Evolutionary conservation across 495 filamentous ascomycete species (phyloP).

Genomic region (Aspergillus taichungensis): DNA sequence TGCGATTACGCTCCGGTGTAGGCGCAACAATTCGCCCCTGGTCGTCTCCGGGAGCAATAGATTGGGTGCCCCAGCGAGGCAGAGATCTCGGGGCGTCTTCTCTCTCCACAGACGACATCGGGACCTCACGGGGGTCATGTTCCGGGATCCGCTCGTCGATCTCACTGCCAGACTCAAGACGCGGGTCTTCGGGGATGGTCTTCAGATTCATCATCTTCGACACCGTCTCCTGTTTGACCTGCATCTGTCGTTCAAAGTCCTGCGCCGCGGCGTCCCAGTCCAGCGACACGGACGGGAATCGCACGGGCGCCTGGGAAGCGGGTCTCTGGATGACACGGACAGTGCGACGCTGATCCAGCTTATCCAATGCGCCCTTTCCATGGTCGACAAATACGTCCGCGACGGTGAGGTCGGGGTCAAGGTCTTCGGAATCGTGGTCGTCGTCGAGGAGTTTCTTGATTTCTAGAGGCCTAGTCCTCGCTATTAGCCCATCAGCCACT

Average conservation of each 20-base stretch:
- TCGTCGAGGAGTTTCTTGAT: slow-evolving; percentile 35
- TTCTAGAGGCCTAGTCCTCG: slow-evolving; percentile 18
- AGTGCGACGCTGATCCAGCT: slow-evolving; percentile 27
- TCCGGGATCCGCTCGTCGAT: slow-evolving; percentile 4
- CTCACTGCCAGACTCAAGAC: neutral
- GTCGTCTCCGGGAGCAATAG: neutral
- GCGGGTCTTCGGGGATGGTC: slow-evolving; percentile 6
- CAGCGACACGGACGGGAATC: slow-evolving; percentile 26
- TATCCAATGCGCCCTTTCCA: slow-evolving; percentile 24
- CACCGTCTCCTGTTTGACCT: slow-evolving; percentile 7
- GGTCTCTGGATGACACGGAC: slow-evolving; percentile 29
- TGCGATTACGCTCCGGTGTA: slow-evolving; percentile 4
- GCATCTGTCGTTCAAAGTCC: slow-evolving; percentile 5
- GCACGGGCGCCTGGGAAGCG: slow-evolving; percentile 8
- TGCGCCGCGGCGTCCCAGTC: slow-evolving; percentile 25
- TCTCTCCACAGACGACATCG: slow-evolving; percentile 19
- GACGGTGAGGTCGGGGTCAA: slow-evolving; percentile 26
- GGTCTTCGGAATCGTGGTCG: slow-evolving; percentile 21
- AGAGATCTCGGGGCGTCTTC: slow-evolving; percentile 10
- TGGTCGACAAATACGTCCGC: slow-evolving; percentile 32
- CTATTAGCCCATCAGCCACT: slow-evolving; percentile 1
- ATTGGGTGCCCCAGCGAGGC: neutral
- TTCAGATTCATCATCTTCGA: slow-evolving; percentile 5
- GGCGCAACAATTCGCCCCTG: neutral
- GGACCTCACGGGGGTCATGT: neutral